Conservation (phyloP, 352 stramenopile genomes). For the Thraustotheca clavata region DNA sequence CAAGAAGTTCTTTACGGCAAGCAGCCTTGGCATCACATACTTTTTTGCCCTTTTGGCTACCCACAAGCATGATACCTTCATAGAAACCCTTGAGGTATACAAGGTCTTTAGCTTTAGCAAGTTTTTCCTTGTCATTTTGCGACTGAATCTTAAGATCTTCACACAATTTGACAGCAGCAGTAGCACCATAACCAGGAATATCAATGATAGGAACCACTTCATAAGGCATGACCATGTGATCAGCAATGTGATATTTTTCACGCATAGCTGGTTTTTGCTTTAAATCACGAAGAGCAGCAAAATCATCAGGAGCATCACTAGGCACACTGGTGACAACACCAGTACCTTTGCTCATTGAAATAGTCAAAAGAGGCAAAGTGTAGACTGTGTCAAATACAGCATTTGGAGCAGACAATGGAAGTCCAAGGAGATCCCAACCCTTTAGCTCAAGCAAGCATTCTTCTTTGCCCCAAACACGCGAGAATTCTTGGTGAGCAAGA, state of each 20-base stretch:
- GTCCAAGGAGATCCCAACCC: constrained; percentile 94
- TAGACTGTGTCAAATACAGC: constrained; percentile 98
- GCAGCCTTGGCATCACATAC: constrained; percentile 97
- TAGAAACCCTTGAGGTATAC: constrained; percentile 99
- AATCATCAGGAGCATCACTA: constrained; percentile 98
- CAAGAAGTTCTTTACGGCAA: constrained; percentile 95
- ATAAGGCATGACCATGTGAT: constrained; percentile 97
- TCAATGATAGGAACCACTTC: constrained; percentile 99
- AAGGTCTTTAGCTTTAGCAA: constrained; percentile 97
- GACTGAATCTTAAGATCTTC: constrained; percentile 98
- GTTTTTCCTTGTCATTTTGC: constrained; percentile 98
- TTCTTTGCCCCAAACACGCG: constrained; percentile 80
- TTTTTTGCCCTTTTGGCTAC: constrained; percentile 92
- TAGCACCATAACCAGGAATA: constrained; percentile 97
- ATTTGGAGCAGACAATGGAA: constrained; percentile 94
- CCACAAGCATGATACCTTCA: constrained; percentile 96
- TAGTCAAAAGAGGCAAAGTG: constrained; percentile 97
- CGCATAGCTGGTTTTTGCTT: constrained; percentile 98
- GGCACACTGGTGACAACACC: constrained; percentile 99
- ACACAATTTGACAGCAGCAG: constrained; percentile 93
- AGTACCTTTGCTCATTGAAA: constrained; percentile 99
- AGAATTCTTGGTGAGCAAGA: constrained; percentile 93
- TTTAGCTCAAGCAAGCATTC: constrained; percentile 88
- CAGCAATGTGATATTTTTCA: constrained; percentile 97
- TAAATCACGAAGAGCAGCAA: constrained; percentile 96